These are phyloP conservation scores for Fraxinus floribunda DNA, from an alignment of 305 asterid genomes.

Conservation along the genomic window DNA sequence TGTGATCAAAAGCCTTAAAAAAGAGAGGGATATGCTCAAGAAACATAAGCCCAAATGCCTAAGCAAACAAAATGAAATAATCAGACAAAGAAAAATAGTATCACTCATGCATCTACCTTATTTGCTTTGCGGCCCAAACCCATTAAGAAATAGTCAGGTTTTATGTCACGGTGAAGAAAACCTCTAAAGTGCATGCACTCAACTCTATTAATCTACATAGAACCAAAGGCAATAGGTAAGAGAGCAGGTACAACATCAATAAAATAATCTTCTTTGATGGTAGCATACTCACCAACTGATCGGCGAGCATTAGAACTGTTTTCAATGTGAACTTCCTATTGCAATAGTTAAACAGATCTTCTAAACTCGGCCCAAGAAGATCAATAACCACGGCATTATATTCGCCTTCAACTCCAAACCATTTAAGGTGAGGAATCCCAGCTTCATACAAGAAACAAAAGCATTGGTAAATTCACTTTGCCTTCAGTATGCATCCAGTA, in stretches of 20 bases:
- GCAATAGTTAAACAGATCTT: conserved; percentile 11
- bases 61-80: conserved; percentile 5
- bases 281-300: no score
- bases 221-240: no score
- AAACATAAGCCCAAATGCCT: conserved; percentile 1
- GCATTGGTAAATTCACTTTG: conserved; percentile 20
- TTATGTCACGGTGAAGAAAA: no score
- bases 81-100: not conserved
- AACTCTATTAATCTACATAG: no score
- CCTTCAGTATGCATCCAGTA: conserved; percentile 1
- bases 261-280: no score
- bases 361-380: conserved; percentile 95
- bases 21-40: conserved; percentile 12
- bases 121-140: conserved; percentile 96
- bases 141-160: conserved; percentile 34
- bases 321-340: no score
- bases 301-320: no score
- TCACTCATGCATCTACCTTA: conserved; percentile 48
- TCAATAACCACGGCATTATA: conserved; percentile 90
- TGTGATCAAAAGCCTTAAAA: not conserved
- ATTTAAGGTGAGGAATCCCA: conserved; percentile 88
- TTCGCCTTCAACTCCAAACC: conserved; percentile 96
- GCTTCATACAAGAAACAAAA: conserved; percentile 49
- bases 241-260: no score
- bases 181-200: no score